Evolutionary conservation across 2,329 filamentous ascomycete genomes (phyloP).

Genomic region (Sclerotiophoma versabilis): DNA sequence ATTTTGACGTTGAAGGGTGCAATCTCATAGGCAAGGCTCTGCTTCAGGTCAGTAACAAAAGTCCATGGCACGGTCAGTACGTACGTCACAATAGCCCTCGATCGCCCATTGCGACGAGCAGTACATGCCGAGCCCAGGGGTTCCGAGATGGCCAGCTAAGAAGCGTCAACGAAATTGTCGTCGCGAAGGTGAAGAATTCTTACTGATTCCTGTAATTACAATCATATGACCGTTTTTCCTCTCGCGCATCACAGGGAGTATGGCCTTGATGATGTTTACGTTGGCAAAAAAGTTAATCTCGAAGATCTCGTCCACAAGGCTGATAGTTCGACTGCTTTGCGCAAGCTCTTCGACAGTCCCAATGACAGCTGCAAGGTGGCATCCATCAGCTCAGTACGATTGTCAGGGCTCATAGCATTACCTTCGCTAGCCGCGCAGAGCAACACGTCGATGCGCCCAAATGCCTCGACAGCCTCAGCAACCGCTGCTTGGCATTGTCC

Average conservation of each 20-base stretch:
- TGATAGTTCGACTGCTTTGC: conserved; percentile 73
- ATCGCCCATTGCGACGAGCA: conserved; percentile 93
- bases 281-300: conserved; percentile 95
- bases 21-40: conserved; percentile 90
- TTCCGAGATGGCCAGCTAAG: conserved; percentile 82
- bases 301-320: conserved; percentile 87
- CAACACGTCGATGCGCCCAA: conserved; percentile 87
- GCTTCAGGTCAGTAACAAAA: background rate
- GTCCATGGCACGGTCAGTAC: background rate
- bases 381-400: background rate
- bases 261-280: conserved; percentile 92
- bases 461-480: conserved; percentile 82
- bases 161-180: conserved; percentile 17
- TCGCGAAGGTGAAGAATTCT: conserved; percentile 6
- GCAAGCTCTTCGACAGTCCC: conserved; percentile 91
- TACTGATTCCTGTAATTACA: conserved; percentile 82
- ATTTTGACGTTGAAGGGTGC: conserved; percentile 95
- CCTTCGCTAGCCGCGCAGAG: conserved; percentile 89
- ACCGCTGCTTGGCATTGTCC: conserved; percentile 83
- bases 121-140: conserved; percentile 88
- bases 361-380: conserved; percentile 69
- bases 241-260: conserved; percentile 78
- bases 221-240: conserved; percentile 90
- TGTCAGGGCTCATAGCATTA: conserved; percentile 44
- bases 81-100: conserved; percentile 92